phyloP scores from a whole-genome alignment of 2,329 filamentous ascomycete genomes.

The Ophiosphaerella korrae region DNA sequence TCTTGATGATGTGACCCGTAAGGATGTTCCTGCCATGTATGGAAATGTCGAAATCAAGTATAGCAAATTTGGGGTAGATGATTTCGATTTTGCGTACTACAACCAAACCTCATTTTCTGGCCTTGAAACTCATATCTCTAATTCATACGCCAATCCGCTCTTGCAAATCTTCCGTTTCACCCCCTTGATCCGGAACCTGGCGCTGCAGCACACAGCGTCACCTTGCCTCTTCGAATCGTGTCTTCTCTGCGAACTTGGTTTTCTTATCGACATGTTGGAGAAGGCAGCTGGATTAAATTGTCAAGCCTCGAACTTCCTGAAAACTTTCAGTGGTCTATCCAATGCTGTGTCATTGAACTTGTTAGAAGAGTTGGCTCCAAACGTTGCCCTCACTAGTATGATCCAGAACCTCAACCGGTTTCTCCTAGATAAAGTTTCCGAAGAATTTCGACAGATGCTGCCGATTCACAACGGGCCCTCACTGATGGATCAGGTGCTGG shows the following conservation, averaged over 20 bases:
- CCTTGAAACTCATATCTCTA: conserved; percentile 92
- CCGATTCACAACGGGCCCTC: conserved; percentile 58
- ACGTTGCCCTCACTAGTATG: conserved; percentile 76
- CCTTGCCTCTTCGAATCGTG: conserved; percentile 83
- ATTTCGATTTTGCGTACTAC: conserved; percentile 98
- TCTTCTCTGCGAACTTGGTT: conserved; percentile 91
- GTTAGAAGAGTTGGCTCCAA: conserved; percentile 80
- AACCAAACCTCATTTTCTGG: conserved; percentile 93
- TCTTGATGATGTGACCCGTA: conserved; percentile 72
- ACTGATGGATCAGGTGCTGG: conserved; percentile 74
- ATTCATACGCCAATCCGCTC: conserved; percentile 93
- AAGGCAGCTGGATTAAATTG: conserved; percentile 94
- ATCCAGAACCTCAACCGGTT: conserved; percentile 87
- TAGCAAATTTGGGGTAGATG: conserved; percentile 98
- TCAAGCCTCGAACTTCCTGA: conserved; percentile 92
- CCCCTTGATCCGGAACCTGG: conserved; percentile 82
- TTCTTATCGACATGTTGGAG: conserved; percentile 96
- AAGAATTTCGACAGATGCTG: conserved; percentile 74
- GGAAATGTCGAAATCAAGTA: conserved; percentile 97
- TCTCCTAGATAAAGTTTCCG: conserved; percentile 77
- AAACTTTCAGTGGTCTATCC: conserved; percentile 82
- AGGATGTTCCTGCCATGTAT: conserved; percentile 87
- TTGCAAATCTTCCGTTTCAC: conserved; percentile 92
- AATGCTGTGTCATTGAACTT: conserved; percentile 78
- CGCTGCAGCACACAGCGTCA: conserved; percentile 85